Evolutionary conservation across 2,329 filamentous ascomycete species (phyloP).

Genomic region (Gyromitra esculenta): DNA sequence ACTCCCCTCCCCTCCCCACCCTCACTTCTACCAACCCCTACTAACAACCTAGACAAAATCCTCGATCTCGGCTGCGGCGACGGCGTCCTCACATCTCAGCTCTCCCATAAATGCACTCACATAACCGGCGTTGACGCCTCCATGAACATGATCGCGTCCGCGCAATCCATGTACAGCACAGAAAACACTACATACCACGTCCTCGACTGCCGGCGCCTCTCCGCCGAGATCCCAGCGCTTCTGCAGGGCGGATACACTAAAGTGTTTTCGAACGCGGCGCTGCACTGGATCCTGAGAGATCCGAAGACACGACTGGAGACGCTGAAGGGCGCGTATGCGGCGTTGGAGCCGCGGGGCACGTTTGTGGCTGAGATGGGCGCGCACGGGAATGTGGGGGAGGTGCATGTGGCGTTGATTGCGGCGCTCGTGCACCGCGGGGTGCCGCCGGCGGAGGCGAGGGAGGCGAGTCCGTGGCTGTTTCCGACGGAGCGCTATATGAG

Average conservation of each 20-base stretch:
- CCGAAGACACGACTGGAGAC: slow-evolving; percentile 15
- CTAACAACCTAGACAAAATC: slow-evolving; percentile 58
- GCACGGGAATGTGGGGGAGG: slow-evolving; percentile 55
- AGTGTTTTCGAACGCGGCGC: slow-evolving; percentile 62
- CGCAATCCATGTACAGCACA: slow-evolving; percentile 55
- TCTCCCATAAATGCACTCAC: slow-evolving; percentile 57
- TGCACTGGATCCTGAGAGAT: slow-evolving; percentile 62
- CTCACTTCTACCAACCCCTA: not conserved
- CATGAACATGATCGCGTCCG: slow-evolving; percentile 61
- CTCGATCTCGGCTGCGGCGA: slow-evolving; percentile 60
- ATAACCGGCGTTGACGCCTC: slow-evolving; percentile 62
- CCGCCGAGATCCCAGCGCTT: slow-evolving; percentile 44
- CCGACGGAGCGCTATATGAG: slow-evolving; percentile 49
- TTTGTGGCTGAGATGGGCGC: slow-evolving; percentile 56
- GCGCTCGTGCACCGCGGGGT: slow-evolving; percentile 52
- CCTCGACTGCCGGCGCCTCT: slow-evolving; percentile 59
- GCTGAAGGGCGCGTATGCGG: slow-evolving; percentile 22
- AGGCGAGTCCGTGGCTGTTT: slow-evolving; percentile 55
- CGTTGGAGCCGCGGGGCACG: slow-evolving; percentile 48
- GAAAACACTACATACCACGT: slow-evolving; percentile 58
- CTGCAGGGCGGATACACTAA: slow-evolving; percentile 59
- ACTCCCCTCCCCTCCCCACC: not conserved
- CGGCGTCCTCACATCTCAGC: slow-evolving; percentile 61
- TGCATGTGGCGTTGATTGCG: slow-evolving; percentile 53
- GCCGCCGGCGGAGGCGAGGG: slow-evolving; percentile 3